phyloP scores from a whole-genome alignment of 208 protist genomes.

The Crithidia bombi region DNA sequence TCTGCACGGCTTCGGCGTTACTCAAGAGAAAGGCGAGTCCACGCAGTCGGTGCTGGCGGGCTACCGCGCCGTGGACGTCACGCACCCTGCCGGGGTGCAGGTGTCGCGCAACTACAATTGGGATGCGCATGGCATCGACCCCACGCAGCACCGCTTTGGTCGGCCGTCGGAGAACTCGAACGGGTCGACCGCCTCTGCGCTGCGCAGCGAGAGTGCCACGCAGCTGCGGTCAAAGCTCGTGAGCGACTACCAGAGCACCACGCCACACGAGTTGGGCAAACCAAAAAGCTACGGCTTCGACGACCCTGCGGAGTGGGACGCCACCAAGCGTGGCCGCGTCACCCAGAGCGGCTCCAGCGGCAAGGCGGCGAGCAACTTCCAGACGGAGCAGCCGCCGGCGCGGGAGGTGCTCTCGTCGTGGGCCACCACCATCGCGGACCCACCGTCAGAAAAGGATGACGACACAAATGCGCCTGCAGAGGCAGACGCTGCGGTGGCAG shows the following conservation, averaged over 20 bases:
- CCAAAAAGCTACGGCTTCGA: constrained; percentile 64
- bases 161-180: constrained; percentile 23
- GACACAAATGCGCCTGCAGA: no score
- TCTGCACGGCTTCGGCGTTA: constrained; percentile 68
- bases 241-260: constrained; percentile 59
- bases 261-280: constrained; percentile 58
- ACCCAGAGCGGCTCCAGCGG: constrained; percentile 32
- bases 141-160: constrained; percentile 76
- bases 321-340: constrained; percentile 27
- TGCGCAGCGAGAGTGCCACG: constrained; percentile 30
- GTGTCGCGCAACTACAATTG: constrained; percentile 80
- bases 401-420: constrained; percentile 64
- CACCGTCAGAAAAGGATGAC: no score
- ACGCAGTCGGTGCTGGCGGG: constrained; percentile 55
- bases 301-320: constrained; percentile 59
- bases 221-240: constrained; percentile 66
- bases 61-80: constrained; percentile 52
- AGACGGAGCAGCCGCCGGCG: constrained; percentile 49
- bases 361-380: constrained; percentile 32
- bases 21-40: constrained; percentile 46
- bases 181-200: constrained; percentile 5
- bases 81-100: constrained; percentile 62
- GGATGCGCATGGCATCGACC: constrained; percentile 72
- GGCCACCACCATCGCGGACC: no score
- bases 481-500: neutral